phyloP scores from a whole-genome alignment of 1,284 basidiomycete species.

The Malassezia psittaci region DNA sequence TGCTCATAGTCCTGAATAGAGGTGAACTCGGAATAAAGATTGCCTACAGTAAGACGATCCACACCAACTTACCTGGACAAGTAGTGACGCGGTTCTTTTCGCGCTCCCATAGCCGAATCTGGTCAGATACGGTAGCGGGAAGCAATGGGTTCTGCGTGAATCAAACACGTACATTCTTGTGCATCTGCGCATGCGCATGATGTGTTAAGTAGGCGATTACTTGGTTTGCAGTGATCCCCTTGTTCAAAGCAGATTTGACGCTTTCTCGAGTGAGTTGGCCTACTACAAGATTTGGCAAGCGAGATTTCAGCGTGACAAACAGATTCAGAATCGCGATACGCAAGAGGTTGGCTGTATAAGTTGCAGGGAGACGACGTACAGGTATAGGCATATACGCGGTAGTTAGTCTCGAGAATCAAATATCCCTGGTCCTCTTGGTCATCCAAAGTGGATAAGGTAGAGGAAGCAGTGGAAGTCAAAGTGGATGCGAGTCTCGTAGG shows the following conservation, averaged over 20 bases:
- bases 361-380: conserved; percentile 51
- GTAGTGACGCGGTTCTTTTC: conserved; percentile 75
- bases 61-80: conserved; percentile 43
- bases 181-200: conserved; percentile 97
- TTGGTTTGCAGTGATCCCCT: conserved; percentile 93
- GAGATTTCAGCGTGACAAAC: conserved; percentile 80
- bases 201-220: conserved; percentile 88
- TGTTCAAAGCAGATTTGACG: conserved; percentile 81
- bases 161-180: conserved; percentile 62
- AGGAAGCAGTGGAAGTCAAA: conserved; percentile 57
- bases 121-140: conserved; percentile 92
- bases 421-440: conserved; percentile 58
- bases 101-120: conserved; percentile 93
- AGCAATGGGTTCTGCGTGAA: conserved; percentile 65
- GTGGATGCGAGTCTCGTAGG: conserved; percentile 95
- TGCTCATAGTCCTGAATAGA: conserved; percentile 76
- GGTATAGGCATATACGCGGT: conserved; percentile 95
- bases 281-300: conserved; percentile 91
- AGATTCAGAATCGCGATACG: conserved; percentile 93
- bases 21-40: conserved; percentile 72
- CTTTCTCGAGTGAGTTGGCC: conserved; percentile 88
- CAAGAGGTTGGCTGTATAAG: conserved; percentile 67
- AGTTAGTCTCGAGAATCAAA: conserved; percentile 95
- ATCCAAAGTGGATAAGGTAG: conserved; percentile 25
- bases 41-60: conserved; percentile 49